Base-by-base conservation (phyloP, 768 basidiomycete species). In the Naganishia onofrii region DNA sequence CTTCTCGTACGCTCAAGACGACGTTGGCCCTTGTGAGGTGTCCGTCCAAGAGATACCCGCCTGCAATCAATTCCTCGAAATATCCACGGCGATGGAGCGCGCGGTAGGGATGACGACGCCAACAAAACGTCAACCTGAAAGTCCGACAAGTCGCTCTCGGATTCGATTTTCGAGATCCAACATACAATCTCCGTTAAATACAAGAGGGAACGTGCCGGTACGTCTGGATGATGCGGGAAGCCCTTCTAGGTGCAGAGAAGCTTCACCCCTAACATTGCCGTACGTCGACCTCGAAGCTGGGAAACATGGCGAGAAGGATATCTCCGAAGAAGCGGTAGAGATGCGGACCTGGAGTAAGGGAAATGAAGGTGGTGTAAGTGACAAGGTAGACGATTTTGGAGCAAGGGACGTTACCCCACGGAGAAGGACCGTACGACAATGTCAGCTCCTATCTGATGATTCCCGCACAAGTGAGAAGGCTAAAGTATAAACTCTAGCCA, bases 211-310 rank as follows among this genome's bases (percentile, higher is more conserved):
- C 3, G 7, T 29, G 23, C 36, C 23, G 23, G 29, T 26, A 0
- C n/a, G 26, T 7, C 7, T 26, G 10, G 38, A 23, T 26, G 38
- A 26, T 10, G 9, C 42, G 15, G 36, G 42, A 12, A 63, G 60
- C 46, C 60, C 60, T 7, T 63, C 60, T 6, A 63, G 28, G 46
- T 29, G 38, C 26, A 63, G 60, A 29, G 42, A 42, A 63, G 60
- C 38, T 4, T 63, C 60, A 29, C 60, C 60, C 13, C 26, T 63
- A 1, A 63, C 60, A 28, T 34, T 63, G 60, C 60, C 60, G 2
- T 63, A 63, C 26, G 42, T 44, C 3, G 38, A 63, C 38, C 29
- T 63, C 7, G 60, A 63, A 12, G 23, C 32, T 21, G 60, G 15
- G 1, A 10, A 38, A 3, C 38, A 10, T 26, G 13, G 28, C 23